Base-by-base conservation (phyloP, 495 filamentous ascomycete species). In the Podospora australis region DNA sequence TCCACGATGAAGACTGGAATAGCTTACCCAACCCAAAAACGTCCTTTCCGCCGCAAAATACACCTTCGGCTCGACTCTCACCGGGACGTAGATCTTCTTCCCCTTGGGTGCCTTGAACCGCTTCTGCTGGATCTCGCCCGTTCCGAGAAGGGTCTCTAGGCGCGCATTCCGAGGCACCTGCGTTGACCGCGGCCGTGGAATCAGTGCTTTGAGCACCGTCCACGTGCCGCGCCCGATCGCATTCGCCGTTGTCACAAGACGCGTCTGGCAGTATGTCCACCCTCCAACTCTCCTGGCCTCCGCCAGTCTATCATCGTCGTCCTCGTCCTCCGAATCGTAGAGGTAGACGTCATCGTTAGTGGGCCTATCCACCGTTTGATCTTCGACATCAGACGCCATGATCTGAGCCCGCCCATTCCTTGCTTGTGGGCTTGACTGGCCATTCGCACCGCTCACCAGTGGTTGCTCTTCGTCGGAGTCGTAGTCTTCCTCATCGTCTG, bases 11-110 rank as follows among this genome's bases (percentile, higher is more conserved):
- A 8, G 46, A 36, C 16, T 16, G 17, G 11, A 35, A 38, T 6
- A 4, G 65, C 75, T 60, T 69, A 82, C 79, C 92, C 92, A 98
- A 29, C 88, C 86, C 52, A 98, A 78, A 68, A 96, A 98, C 10
- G 92, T 98, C 50, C 92, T 80, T 62, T 98, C 92, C 6, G 88
- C 89, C 20, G 92, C 92, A 55, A 98, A 95, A 67, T 90, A 94
- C 51, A 98, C 92, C 65, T 98, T 98, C 2, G 92, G 92, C 69
- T 98, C 92, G 39, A 98, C 89, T 44, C 92, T 81, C 35, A 97
- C 83, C 23, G 90, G 92, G 19, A 98, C 91, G 53, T 96, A 88
- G 56, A 98, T 98, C 57, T 72, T 78, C 67, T 96, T 96, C 19
- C 90, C 90, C 63, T 83, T 84, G 7, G 92, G 92, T 16, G 92